These are phyloP conservation scores for Pouteria campechiana DNA, from an alignment of 179 eudicot genomes.

Conservation along the genomic window DNA sequence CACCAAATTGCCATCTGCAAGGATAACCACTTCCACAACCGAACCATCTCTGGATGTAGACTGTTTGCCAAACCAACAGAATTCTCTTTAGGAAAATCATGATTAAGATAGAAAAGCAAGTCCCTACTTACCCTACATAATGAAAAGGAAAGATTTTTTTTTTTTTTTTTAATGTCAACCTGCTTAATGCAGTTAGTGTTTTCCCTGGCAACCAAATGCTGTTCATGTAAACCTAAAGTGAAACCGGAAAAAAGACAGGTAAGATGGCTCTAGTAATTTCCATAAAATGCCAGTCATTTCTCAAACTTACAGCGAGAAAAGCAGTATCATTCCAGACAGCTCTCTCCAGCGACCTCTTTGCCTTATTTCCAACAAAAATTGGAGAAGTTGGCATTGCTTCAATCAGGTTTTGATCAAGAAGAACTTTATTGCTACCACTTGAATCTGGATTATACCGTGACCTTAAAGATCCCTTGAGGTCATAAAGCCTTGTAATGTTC, in stretches of 20 bases:
- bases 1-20: too few relatives aligned
- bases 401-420: conserved; percentile 91
- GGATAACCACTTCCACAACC: too few relatives aligned
- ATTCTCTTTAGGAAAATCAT: too few relatives aligned
- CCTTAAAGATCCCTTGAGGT: conserved; percentile 89
- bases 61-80: too few relatives aligned
- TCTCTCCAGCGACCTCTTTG: conserved; percentile 81
- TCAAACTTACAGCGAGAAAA: conserved; percentile 82
- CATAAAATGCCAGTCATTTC: neutral
- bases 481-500: conserved; percentile 74
- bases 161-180: neutral
- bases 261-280: neutral
- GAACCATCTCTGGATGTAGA: too few relatives aligned
- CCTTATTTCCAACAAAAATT: conserved; percentile 93
- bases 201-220: neutral
- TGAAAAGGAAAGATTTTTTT: neutral
- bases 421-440: conserved; percentile 86
- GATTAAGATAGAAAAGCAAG: neutral
- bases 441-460: conserved; percentile 96
- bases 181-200: neutral
- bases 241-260: neutral
- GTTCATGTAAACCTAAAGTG: too few relatives aligned
- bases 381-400: conserved; percentile 99
- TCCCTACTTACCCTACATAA: too few relatives aligned
- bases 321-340: conserved; percentile 99